Base-by-base conservation (phyloP, 805 yeast species). In the Saccharomycopsis sp. region DNA sequence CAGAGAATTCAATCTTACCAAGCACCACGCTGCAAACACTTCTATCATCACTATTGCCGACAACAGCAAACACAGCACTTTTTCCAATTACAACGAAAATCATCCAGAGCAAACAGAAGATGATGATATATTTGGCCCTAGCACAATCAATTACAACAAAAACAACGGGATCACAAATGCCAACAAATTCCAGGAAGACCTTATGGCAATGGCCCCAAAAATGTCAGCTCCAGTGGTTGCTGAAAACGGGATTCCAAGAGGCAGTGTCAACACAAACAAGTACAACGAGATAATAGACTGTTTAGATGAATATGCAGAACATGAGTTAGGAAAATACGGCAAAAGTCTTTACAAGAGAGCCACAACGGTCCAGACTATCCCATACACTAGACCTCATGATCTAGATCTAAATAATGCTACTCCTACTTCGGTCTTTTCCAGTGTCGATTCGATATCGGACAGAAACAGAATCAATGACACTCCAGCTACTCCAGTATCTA, bases 331-430 rank as follows among this genome's bases (percentile, higher is more conserved):
- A 44, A 12, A 8, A 3, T 44, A 44, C 12, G 49, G 49, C 5
- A 44, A 44, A 17, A 44, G 49, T 44, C 49, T 44, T 44, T 44
- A 44, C 20, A 44, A 17, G 49, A 44, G 49, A n/a, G 19, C 49
- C 22, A 44, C 49, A 5, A 44, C 19, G 12, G 49, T 44, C 22
- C 49, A 44, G 8, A 17, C 49, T 17, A 44, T 44, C 20, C 19
- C 49, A 44, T 44, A 44, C 49, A 12, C 19, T 19, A 44, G 22
- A 44, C 49, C 49, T n/a, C 49, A 7, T 7, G 22, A n/a, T 44
- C 8, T n/a, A 17, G 19, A n/a, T 44, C 19, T 17, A 3, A 17
- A 7, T 44, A 44, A 19, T 17, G 22, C 19, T 19, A 44, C 49
- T 44, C 49, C 49, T 17, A 44, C 22, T 17, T 44, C 49, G 5